Evolutionary conservation across 2,329 filamentous ascomycete species (phyloP).

Genomic region (Rhinocladiella similis): DNA sequence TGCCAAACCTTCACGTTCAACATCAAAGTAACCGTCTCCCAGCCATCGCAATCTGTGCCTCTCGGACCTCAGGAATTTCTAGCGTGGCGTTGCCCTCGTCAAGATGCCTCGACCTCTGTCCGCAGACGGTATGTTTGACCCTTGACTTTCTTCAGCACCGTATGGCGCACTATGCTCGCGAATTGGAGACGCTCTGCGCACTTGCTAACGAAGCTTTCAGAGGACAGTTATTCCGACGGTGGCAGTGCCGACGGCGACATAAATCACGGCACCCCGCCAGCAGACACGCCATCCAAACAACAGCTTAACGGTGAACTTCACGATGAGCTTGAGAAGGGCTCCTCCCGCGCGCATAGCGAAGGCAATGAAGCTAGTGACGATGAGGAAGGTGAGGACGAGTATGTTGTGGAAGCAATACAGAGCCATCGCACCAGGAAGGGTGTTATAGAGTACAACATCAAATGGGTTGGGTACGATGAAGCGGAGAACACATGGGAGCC

Average conservation of each 20-base stretch:
- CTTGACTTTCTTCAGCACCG: too few species aligned
- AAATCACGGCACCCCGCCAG: slow-evolving; percentile 2
- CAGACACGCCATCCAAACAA: slow-evolving; percentile 14
- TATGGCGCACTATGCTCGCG: not conserved
- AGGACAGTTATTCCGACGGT: slow-evolving; percentile 1
- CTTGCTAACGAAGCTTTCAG: slow-evolving; percentile 3
- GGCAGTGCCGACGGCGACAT: slow-evolving; percentile 9
- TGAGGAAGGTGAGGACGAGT: slow-evolving; percentile 38
- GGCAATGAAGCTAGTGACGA: slow-evolving; percentile 37
- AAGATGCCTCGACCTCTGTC: too few species aligned
- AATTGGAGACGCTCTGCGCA: not conserved
- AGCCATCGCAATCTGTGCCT: too few species aligned
- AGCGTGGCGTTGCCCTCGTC: too few species aligned
- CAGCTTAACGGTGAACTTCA: slow-evolving; percentile 24
- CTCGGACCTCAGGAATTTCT: too few species aligned
- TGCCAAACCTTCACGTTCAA: too few species aligned
- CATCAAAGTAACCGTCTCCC: too few species aligned
- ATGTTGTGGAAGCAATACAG: slow-evolving; percentile 12
- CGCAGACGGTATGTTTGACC: too few species aligned
- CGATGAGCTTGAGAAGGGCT: slow-evolving; percentile 31
- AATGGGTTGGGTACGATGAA: slow-evolving; percentile 49
- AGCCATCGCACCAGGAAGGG: slow-evolving; percentile 5
- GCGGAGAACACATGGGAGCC: slow-evolving; percentile 49
- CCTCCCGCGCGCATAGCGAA: slow-evolving; percentile 28
- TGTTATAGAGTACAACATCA: slow-evolving; percentile 41